These are phyloP conservation scores for Protomyces inundatus DNA, from an alignment of 1,139 yeast species.

Conservation along the genomic window DNA sequence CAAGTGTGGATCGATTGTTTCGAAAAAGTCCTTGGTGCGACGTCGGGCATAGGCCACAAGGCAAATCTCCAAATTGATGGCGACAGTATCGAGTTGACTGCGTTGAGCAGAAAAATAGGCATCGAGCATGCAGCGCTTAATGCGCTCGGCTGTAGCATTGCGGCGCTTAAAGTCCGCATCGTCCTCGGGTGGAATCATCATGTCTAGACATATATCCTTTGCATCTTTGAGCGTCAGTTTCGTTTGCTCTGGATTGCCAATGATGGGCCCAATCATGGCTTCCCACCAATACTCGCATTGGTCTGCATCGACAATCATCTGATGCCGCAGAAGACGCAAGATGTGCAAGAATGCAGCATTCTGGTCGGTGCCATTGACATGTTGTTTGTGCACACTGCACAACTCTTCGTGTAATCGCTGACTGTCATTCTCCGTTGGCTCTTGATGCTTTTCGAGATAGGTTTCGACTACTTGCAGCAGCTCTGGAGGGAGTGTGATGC, in stretches of 20 bases:
- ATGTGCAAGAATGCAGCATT: constrained; percentile 46
- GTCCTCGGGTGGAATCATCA: constrained; percentile 33
- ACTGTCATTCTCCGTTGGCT: constrained; percentile 41
- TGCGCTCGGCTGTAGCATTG: constrained; percentile 28
- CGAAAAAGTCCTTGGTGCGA: constrained; percentile 32
- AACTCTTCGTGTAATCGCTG: constrained; percentile 51
- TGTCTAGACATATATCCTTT: constrained; percentile 38
- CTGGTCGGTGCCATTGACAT: constrained; percentile 42
- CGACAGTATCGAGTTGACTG: constrained; percentile 37
- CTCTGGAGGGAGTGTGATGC: not conserved
- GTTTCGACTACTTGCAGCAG: not conserved
- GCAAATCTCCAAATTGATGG: constrained; percentile 36
- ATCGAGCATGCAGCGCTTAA: constrained; percentile 20
- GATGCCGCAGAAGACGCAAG: constrained; percentile 42
- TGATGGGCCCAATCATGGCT: constrained; percentile 52
- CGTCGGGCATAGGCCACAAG: constrained; percentile 30
- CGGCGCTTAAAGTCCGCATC: constrained; percentile 33
- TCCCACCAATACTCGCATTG: constrained; percentile 51
- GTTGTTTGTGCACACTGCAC: constrained; percentile 44
- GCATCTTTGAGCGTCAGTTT: constrained; percentile 46
- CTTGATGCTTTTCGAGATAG: constrained; percentile 43
- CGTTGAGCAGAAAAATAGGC: constrained; percentile 15
- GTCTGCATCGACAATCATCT: constrained; percentile 41
- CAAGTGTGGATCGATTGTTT: constrained; percentile 30
- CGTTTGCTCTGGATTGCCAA: constrained; percentile 49